Base-by-base conservation (phyloP, 768 basidiomycete genomes). In the Boletellus sp. region DNA sequence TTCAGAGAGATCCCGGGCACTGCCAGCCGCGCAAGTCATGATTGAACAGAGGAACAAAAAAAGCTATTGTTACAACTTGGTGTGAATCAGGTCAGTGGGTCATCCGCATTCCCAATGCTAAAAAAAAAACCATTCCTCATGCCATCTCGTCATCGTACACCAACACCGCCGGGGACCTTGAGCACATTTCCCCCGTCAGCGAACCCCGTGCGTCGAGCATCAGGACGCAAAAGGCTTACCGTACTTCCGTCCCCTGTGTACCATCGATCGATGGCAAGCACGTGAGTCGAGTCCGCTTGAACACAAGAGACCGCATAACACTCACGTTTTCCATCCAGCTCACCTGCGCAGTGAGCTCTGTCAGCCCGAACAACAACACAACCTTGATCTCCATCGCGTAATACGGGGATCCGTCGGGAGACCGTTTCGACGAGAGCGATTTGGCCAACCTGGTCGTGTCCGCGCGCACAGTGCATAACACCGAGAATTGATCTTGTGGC, bases 291-390 rank as follows among this genome's bases (percentile, higher is more conserved):
- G 16, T 16, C 17, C n/a, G n/a, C 23, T n/a, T 15, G 13, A 1
- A 17, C 16, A 2, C 19, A 17, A 32, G 12, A 19, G 20, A 22
- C n/a, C n/a, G n/a, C n/a, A n/a, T n/a, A n/a, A n/a, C 6, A 73
- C 72, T 20, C 65, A 78, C 78, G 44, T 73, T 69, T 37, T 79
- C 77, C 53, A 67, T 62, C 79, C 79, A 82, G 22, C 70, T 66
- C 42, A 81, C 70, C 42, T 78, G 74, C 0, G 78, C 79, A 50
- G 71, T 74, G 52, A 81, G 58, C 51, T 81, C 80, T 3, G 78
- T 80, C 40, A 76, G 54, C 5, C 80, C 80, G 47, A 82, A 79
- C 8, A 75, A 61, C 20, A 82, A 52, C 10, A 81, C 65, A 6
- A 81, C 51, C 10, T 63, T 65, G 42, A 67, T 52, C 15, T 67